Evolutionary conservation across 192 early-diverging fungal species (phyloP), one percentile per base, ranked within the genome.

Genomic region (Podila horticola): DNA sequence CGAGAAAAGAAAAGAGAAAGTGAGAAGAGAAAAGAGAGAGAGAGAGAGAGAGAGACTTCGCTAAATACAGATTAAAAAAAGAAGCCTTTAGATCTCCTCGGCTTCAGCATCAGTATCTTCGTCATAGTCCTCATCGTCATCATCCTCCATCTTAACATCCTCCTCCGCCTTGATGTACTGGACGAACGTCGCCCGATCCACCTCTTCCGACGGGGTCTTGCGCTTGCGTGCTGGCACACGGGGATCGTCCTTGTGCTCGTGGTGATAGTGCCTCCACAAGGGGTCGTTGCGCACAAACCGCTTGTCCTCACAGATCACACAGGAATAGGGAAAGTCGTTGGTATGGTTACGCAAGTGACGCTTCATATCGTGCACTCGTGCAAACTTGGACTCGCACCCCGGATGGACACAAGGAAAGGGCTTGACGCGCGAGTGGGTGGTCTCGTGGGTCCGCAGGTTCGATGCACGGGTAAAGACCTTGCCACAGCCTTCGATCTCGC

Each of bases 191-290:
- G 2, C 41, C 41, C 41, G 41, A 12, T 45, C 41, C 41, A 17
- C 41, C 41, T 45, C 41, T 17, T 12, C 41, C 15, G 41, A 12
- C 4, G 41, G 41, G 15, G 8, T 17, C 41, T 17, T 45, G 41
- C 41, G 41, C 41, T 45, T 45, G 3, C 41, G 41, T 15, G 41
- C 57, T 83, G 82, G 68, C 74, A 84, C 85, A 79, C 84, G 67
- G 75, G 83, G 3, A 75, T 74, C 45, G 74, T 76, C 8, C 24
- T n/a, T n/a, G 52, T 55, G 52, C 2, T 55, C 52, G 24, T 55
- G 52, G 52, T 55, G 52, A 22, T 55, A 55, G n/a, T 55, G 52
- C 0, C 52, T 4, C 52, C 52, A 55, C n/a, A 55, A 26, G 52
- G 52, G 52, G 24, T 55, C 52, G 52, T 55, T 55, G 52, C 52